Percentiles rank a stretch among this genome's conserved stretches.
Evolutionary conservation across 1,139 yeast genomes (phyloP).

Genomic region (Wickerhamomyces sp.): DNA sequence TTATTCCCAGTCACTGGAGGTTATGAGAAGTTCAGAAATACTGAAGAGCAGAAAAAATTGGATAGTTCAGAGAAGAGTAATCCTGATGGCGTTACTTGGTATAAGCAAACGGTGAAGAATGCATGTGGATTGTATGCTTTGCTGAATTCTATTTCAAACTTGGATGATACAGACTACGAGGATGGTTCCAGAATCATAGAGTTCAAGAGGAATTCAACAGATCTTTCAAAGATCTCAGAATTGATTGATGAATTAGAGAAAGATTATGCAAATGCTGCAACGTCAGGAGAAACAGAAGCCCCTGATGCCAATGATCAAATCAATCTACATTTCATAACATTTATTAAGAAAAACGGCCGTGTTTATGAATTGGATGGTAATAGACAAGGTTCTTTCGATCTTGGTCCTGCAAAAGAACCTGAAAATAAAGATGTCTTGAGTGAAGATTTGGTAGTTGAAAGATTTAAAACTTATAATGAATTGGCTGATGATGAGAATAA

Average conservation of each 20-base stretch:
- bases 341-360: slow-evolving; percentile 53
- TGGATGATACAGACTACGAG: slow-evolving; percentile 35
- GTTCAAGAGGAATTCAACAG: slow-evolving; percentile 12
- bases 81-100: slow-evolving; percentile 50
- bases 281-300: slow-evolving; percentile 73
- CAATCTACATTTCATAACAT: slow-evolving; percentile 75
- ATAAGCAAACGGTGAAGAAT: slow-evolving; percentile 76
- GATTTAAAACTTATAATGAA: slow-evolving; percentile 63
- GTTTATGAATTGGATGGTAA: slow-evolving; percentile 89
- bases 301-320: slow-evolving; percentile 65
- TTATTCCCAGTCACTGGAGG: slow-evolving; percentile 71
- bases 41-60: slow-evolving; percentile 8
- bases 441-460: slow-evolving; percentile 43
- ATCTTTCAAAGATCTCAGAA: slow-evolving; percentile 23
- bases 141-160: slow-evolving; percentile 67
- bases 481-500: slow-evolving; percentile 54
- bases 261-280: slow-evolving; percentile 55
- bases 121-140: slow-evolving; percentile 94
- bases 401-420: slow-evolving; percentile 39
- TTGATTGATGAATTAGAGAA: slow-evolving; percentile 53
- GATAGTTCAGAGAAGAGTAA: slow-evolving; percentile 1
- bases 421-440: slow-evolving; percentile 44
- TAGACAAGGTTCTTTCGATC: slow-evolving; percentile 66
- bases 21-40: slow-evolving; percentile 38
- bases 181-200: slow-evolving; percentile 11